Conservation (phyloP, 805 yeast species). For the Metschnikowia anglica region DNA sequence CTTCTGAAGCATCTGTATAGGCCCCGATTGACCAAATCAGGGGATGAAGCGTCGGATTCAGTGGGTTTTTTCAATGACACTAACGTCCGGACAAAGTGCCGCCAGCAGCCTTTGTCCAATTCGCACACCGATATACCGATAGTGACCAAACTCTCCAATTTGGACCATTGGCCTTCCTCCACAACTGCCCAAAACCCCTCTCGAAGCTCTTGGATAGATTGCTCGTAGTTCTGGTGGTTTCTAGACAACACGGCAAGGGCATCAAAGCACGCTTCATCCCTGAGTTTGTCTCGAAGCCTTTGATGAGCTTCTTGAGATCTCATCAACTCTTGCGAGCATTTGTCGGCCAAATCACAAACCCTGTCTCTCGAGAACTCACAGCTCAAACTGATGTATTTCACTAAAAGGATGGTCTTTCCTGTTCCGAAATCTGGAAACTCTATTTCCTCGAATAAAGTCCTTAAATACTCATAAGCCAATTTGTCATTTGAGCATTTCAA, state of each 20-base stretch:
- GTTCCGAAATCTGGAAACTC: constrained; percentile 1
- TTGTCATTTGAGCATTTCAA: constrained; percentile 27
- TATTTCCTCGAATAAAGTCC: constrained; percentile 23
- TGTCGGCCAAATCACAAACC: constrained; percentile 19
- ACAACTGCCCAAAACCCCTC: constrained; percentile 29
- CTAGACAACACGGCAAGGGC: constrained; percentile 33
- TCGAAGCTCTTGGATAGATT: constrained; percentile 35
- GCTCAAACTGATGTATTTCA: constrained; percentile 28
- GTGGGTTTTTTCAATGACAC: constrained; percentile 21
- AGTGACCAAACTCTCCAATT: constrained; percentile 5
- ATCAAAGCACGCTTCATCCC: constrained; percentile 26
- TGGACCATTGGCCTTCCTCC: neutral
- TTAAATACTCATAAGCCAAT: constrained; percentile 32
- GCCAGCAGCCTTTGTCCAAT: constrained; percentile 32
- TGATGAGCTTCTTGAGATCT: constrained; percentile 1
- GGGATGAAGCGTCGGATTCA: neutral
- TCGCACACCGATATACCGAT: constrained; percentile 15
- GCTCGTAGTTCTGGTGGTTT: constrained; percentile 21
- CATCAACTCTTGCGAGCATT: constrained; percentile 12
- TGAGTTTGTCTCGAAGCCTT: constrained; percentile 20
- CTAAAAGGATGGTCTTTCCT: constrained; percentile 9
- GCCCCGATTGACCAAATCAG: constrained; percentile 25
- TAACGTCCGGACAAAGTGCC: constrained; percentile 26
- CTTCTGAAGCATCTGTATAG: constrained; percentile 35
- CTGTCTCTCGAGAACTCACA: constrained; percentile 20